These are phyloP conservation scores for Aureobasidium sp. DNA, from an alignment of 2,329 filamentous ascomycete species.

Conservation along the genomic window DNA sequence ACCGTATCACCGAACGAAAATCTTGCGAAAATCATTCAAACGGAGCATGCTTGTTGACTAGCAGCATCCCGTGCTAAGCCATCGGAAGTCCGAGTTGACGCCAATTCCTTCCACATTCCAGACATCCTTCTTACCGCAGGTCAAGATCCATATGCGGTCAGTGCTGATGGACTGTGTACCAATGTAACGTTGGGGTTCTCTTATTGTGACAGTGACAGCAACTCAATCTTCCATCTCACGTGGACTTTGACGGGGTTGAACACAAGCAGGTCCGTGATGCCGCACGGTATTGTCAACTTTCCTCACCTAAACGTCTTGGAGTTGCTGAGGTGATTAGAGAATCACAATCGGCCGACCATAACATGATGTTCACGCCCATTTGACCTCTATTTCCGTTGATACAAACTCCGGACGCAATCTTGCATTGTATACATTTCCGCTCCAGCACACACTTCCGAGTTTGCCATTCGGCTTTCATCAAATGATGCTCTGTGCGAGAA, in stretches of 20 bases:
- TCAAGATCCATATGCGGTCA: not conserved
- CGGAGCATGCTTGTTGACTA: not conserved
- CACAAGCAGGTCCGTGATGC: not conserved
- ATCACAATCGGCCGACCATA: not conserved
- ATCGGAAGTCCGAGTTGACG: not conserved
- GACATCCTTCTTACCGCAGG: not conserved
- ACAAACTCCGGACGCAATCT: not conserved
- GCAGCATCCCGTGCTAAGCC: not conserved
- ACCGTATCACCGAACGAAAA: not conserved
- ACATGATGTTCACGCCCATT: not conserved
- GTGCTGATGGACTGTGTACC: not conserved
- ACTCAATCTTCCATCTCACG: not conserved
- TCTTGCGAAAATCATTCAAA: not conserved
- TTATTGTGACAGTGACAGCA: not conserved
- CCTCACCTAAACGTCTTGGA: not conserved
- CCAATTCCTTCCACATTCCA: conserved; percentile 1
- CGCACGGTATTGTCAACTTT: not conserved
- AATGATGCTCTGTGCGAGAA: not conserved
- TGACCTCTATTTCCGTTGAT: not conserved
- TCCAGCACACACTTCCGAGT: not conserved
- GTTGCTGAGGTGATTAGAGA: not conserved
- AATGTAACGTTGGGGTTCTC: not conserved
- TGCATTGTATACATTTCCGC: not conserved
- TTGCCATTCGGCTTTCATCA: not conserved
- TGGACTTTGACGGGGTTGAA: not conserved